Evolutionary conservation across 805 yeast species (phyloP).

Genomic region (Candida coquimbonensis): DNA sequence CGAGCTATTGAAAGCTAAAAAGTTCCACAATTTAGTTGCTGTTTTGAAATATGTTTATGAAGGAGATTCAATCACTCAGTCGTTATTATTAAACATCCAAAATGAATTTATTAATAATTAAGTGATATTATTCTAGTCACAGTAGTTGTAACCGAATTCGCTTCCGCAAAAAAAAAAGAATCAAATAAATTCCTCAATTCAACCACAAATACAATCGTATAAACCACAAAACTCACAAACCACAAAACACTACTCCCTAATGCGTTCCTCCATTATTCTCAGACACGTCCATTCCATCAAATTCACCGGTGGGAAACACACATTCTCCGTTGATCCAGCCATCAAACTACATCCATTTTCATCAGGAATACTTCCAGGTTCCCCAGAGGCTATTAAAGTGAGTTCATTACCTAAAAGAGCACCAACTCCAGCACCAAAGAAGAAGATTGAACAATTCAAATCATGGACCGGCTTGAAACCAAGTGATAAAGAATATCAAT

Average conservation of each 20-base stretch:
- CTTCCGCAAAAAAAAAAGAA: conserved; percentile 1
- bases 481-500: conserved; percentile 30
- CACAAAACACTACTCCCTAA: conserved; percentile 3
- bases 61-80: conserved; percentile 10
- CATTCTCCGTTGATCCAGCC: conserved; percentile 31
- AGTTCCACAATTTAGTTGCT: conserved; percentile 23
- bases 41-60: conserved; percentile 16
- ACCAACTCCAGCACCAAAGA: conserved; percentile 9
- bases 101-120: conserved; percentile 14
- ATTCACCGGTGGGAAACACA: conserved; percentile 79
- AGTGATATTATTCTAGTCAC: not conserved
- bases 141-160: not conserved
- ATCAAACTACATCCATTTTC: conserved; percentile 36
- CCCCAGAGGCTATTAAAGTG: conserved; percentile 19
- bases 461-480: conserved; percentile 45
- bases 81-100: conserved; percentile 20
- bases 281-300: conserved; percentile 59
- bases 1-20: conserved; percentile 18
- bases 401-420: conserved; percentile 17
- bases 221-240: not conserved
- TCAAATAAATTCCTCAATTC: not conserved
- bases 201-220: not conserved
- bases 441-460: conserved; percentile 8
- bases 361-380: conserved; percentile 35
- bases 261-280: conserved; percentile 26